These are phyloP conservation scores for Kwoniella europaea DNA, from an alignment of 768 basidiomycete species.

Conservation along the genomic window DNA sequence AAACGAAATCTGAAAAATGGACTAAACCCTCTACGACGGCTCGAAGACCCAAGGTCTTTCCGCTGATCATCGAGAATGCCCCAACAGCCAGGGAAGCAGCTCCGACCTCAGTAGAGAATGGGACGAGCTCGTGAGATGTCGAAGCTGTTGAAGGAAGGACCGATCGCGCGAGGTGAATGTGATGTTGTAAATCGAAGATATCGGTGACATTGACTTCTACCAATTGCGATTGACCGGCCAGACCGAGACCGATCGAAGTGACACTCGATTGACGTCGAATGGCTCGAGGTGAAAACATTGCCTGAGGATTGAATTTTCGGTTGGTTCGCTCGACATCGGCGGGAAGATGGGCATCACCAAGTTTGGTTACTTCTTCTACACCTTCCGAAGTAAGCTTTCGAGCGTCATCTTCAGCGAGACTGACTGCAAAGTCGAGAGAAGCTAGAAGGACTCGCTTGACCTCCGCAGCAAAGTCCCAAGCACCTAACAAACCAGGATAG, in stretches of 20 bases:
- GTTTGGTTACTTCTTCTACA: constrained; percentile 68
- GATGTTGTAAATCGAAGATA: constrained; percentile 82
- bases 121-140: constrained; percentile 61
- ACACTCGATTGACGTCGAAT: constrained; percentile 70
- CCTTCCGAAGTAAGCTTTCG: constrained; percentile 69
- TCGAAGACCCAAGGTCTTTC: constrained; percentile 76
- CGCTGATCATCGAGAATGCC: constrained; percentile 86
- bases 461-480: constrained; percentile 85
- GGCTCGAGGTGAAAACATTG: constrained; percentile 88
- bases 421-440: constrained; percentile 79
- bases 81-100: constrained; percentile 69
- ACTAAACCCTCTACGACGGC: constrained; percentile 77
- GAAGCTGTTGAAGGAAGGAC: constrained; percentile 59
- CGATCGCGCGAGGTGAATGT: constrained; percentile 64
- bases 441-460: constrained; percentile 77
- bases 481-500: constrained; percentile 79
- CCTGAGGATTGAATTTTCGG: constrained; percentile 92
- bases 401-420: constrained; percentile 80
- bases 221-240: constrained; percentile 76
- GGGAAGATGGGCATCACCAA: constrained; percentile 76
- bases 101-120: constrained; percentile 60
- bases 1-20: constrained; percentile 75
- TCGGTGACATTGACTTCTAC: constrained; percentile 80
- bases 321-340: constrained; percentile 77
- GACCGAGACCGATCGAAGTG: constrained; percentile 80